Conservation (phyloP, 805 yeast genomes). For the Candida boidinii region DNA sequence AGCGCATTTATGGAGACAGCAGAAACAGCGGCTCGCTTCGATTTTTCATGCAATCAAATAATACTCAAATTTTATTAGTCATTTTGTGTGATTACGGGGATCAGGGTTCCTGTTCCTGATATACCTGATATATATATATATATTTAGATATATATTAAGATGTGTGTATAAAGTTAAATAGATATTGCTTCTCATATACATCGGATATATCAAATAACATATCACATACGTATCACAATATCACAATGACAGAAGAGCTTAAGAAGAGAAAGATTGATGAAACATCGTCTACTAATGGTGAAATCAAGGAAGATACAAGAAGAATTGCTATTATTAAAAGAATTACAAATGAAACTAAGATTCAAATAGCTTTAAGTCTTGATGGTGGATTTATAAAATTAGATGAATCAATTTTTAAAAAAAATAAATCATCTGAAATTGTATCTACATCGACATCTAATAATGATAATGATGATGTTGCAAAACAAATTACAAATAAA, state of each 20-base stretch:
- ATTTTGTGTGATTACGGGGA: too few relatives aligned
- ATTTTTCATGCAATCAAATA: too few relatives aligned
- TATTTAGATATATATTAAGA: too few relatives aligned
- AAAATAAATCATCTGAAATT: constrained; percentile 11
- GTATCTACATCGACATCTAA: constrained; percentile 2
- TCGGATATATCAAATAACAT: neutral
- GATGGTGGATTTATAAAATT: constrained; percentile 78
- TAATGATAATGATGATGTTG: constrained; percentile 36
- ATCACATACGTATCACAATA: neutral
- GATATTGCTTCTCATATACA: too few relatives aligned
- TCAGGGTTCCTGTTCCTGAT: too few relatives aligned
- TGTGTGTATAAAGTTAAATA: too few relatives aligned
- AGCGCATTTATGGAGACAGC: too few relatives aligned
- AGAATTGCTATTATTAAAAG: constrained; percentile 46
- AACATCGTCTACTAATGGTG: neutral
- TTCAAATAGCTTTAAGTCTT: constrained; percentile 73
- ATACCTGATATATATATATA: too few relatives aligned
- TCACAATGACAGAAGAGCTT: neutral
- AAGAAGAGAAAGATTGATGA: neutral
- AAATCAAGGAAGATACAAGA: constrained; percentile 3
- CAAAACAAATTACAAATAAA: constrained; percentile 57
- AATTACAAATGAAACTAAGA: constrained; percentile 87
- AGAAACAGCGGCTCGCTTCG: too few relatives aligned
- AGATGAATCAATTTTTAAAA: constrained; percentile 46
- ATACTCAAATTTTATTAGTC: too few relatives aligned